Evolutionary conservation across 306 rosid genomes (phyloP).

Genomic region (Gillenia trifoliata): DNA sequence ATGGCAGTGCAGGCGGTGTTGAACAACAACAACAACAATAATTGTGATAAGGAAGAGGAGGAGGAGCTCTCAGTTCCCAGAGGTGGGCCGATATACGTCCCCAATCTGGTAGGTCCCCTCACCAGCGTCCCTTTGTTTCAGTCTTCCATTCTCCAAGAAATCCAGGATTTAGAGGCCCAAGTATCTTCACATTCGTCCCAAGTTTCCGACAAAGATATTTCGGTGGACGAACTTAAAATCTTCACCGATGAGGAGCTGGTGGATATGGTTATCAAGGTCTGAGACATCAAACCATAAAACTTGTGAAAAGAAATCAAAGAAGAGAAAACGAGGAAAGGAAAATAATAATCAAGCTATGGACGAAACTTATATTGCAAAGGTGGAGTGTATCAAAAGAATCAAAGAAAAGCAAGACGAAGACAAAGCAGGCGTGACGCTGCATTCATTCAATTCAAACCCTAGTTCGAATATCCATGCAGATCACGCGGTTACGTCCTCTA

Average conservation of each 20-base stretch:
- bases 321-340: conserved; percentile 21
- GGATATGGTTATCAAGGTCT: conserved; percentile 64
- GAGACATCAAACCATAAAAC: conserved; percentile 1
- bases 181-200: conserved; percentile 33
- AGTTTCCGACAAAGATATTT: conserved; percentile 40
- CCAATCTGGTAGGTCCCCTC: conserved; percentile 50
- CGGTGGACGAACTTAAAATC: conserved; percentile 73
- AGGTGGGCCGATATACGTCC: conserved; percentile 75
- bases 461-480: conserved; percentile 30
- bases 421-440: conserved; percentile 59
- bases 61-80: conserved; percentile 46
- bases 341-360: conserved; percentile 15
- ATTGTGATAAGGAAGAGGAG: too few relatives aligned
- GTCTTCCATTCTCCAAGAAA: conserved; percentile 40
- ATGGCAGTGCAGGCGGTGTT: too few relatives aligned
- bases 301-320: conserved; percentile 21
- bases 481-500: conserved; percentile 35
- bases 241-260: conserved; percentile 65
- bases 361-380: conserved; percentile 48
- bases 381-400: conserved; percentile 44
- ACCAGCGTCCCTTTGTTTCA: conserved; percentile 48
- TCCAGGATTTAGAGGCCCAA: conserved; percentile 62
- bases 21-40: too few relatives aligned
- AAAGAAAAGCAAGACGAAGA: conserved; percentile 80
- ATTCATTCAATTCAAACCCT: conserved; percentile 67